Percentiles rank a stretch among this genome's conserved stretches.
phyloP scores from a whole-genome alignment of 306 rosid species.

The Sicyos edulis region DNA sequence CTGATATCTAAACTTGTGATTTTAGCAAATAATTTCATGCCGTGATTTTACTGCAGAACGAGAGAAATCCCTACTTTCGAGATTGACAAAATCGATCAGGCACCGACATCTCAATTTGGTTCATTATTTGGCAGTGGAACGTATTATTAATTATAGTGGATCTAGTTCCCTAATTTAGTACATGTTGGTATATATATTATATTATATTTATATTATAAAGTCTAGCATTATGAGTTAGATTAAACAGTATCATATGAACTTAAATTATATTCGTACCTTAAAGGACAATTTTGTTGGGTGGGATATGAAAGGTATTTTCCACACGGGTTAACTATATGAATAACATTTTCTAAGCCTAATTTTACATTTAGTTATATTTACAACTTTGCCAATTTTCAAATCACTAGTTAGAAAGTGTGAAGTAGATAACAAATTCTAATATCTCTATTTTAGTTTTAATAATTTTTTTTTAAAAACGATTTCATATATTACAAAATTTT shows the following conservation, averaged over 20 bases:
- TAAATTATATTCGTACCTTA: background rate
- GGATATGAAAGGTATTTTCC: background rate
- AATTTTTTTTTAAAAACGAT: too few species aligned
- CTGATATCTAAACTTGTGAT: too few species aligned
- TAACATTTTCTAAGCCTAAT: too few species aligned
- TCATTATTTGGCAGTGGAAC: background rate
- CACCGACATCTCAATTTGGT: background rate
- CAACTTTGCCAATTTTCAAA: too few species aligned
- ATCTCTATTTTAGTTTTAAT: too few species aligned
- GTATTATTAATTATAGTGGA: background rate
- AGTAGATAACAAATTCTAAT: too few species aligned
- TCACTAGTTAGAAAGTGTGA: too few species aligned
- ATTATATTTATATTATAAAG: background rate
- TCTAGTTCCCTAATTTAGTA: background rate
- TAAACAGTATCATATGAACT: too few species aligned
- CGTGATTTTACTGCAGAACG: too few species aligned
- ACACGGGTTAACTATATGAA: background rate
- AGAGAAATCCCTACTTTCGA: background rate
- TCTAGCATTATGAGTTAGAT: background rate
- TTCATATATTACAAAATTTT: too few species aligned
- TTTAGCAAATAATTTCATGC: too few species aligned
- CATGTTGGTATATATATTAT: background rate
- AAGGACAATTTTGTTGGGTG: background rate
- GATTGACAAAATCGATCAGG: background rate
- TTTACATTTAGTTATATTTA: too few species aligned